Conservation (phyloP, 805 yeast genomes). For the Wickerhamomyces xylosicus region DNA sequence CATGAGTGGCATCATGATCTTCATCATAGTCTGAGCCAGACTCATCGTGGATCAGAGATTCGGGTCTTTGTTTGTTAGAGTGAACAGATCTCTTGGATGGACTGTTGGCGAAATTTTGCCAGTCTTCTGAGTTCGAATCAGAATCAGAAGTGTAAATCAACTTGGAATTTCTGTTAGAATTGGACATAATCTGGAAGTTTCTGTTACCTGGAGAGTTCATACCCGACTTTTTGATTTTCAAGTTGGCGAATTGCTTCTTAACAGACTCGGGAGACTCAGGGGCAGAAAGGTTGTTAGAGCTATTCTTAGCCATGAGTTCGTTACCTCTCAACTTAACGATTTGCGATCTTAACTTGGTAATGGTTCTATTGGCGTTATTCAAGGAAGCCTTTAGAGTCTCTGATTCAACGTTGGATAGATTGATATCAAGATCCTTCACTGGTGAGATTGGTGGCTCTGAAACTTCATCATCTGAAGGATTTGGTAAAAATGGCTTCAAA, state of each 20-base stretch:
- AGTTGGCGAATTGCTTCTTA: neutral
- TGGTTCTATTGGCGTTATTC: constrained; percentile 51
- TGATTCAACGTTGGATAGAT: constrained; percentile 40
- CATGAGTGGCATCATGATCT: constrained; percentile 2
- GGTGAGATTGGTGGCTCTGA: constrained; percentile 27
- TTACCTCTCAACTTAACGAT: constrained; percentile 17
- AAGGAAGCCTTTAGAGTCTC: constrained; percentile 60
- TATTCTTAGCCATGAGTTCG: constrained; percentile 12
- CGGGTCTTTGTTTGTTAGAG: constrained; percentile 9
- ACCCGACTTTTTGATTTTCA: neutral
- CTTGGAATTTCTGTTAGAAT: constrained; percentile 16
- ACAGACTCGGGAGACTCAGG: constrained; percentile 11
- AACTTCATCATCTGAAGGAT: constrained; percentile 28
- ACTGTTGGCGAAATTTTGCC: constrained; percentile 21
- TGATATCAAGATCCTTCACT: constrained; percentile 25
- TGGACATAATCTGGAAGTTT: constrained; percentile 12
- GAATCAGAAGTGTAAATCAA: constrained; percentile 9
- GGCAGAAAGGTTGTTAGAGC: constrained; percentile 5
- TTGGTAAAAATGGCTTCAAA: constrained; percentile 15
- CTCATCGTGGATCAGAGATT: constrained; percentile 14
- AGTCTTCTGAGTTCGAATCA: constrained; percentile 12
- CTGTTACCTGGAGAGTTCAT: constrained; percentile 6
- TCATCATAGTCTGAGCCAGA: constrained; percentile 15
- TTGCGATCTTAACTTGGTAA: constrained; percentile 43
- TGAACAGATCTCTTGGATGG: constrained; percentile 8